Percentiles rank a stretch among this genome's conserved stretches.
Conservation (phyloP, 169 alveolate species). For the Besnoitia besnoiti region DNA sequence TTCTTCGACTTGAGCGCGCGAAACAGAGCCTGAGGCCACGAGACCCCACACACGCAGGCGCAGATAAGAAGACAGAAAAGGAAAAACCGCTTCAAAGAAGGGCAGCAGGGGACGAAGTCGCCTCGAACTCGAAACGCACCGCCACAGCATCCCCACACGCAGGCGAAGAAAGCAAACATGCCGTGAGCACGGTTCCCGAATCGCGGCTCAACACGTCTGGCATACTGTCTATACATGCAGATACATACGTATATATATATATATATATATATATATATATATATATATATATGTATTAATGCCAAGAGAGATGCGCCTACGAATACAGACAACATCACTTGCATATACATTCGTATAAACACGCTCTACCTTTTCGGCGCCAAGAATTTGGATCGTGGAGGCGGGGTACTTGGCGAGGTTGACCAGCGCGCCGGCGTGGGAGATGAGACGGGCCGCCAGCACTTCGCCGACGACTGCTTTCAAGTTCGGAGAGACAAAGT, state of each 20-base stretch:
- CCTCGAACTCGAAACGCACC: too few relatives aligned
- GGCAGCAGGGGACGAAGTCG: too few relatives aligned
- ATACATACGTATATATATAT: too few relatives aligned
- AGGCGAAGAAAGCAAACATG: too few relatives aligned
- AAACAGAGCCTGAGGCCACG: conserved; percentile 98
- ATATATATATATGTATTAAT: not conserved
- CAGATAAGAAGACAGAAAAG: too few relatives aligned
- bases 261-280: not conserved
- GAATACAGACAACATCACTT: not conserved
- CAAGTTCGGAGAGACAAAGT: conserved; percentile 98
- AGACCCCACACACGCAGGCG: too few relatives aligned
- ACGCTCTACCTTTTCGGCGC: conserved; percentile 93
- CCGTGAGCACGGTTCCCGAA: too few relatives aligned
- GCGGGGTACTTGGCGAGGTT: conserved; percentile 99
- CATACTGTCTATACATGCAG: too few relatives aligned
- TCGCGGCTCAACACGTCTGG: too few relatives aligned
- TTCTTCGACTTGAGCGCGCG: conserved; percentile 96
- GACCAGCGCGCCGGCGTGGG: conserved; percentile 99
- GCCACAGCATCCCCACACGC: too few relatives aligned
- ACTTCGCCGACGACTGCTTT: conserved; percentile 97
- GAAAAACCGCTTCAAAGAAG: too few relatives aligned
- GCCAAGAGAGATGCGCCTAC: not conserved
- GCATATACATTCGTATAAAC: not conserved
- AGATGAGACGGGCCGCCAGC: conserved; percentile 98
- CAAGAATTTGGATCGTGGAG: conserved; percentile 98